These are phyloP conservation scores for Hypoxylon sp. DNA, from an alignment of 2,329 filamentous ascomycete genomes.

Conservation along the genomic window DNA sequence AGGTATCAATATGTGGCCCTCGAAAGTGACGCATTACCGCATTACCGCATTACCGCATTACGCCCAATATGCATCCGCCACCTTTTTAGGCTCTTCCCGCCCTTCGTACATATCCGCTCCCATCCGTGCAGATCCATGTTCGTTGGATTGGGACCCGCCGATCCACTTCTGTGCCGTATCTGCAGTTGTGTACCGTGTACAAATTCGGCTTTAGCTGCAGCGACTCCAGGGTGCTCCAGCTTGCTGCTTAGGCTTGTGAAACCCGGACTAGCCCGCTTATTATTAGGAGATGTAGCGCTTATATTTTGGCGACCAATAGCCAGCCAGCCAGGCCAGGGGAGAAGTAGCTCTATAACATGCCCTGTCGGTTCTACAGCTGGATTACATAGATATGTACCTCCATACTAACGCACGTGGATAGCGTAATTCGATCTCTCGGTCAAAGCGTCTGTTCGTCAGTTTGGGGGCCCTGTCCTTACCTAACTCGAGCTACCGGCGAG, in stretches of 20 bases:
- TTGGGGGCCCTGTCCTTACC: not conserved
- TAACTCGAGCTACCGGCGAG: not conserved
- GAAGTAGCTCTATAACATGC: constrained; percentile 15
- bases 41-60: constrained; percentile 10
- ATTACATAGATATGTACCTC: not conserved
- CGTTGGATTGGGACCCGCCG: constrained; percentile 45
- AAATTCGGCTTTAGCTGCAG: constrained; percentile 35
- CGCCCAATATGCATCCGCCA: constrained; percentile 49
- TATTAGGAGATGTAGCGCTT: constrained; percentile 23
- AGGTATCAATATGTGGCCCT: constrained; percentile 36
- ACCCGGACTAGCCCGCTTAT: constrained; percentile 26
- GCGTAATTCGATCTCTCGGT: constrained; percentile 34
- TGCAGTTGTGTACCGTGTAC: constrained; percentile 44
- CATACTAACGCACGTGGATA: constrained; percentile 32
- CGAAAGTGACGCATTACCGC: constrained; percentile 44
- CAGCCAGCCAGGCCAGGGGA: constrained; percentile 15
- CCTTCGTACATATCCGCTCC: constrained; percentile 51
- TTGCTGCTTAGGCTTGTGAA: constrained; percentile 23
- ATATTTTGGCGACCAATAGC: constrained; percentile 28
- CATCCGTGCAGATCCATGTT: constrained; percentile 52
- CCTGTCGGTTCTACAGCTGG: constrained; percentile 27
- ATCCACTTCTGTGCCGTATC: constrained; percentile 47
- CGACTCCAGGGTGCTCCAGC: constrained; percentile 25
- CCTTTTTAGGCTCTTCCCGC: constrained; percentile 52
- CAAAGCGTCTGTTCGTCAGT: constrained; percentile 19